Percentiles rank a stretch among this genome's conserved stretches.
These are phyloP conservation scores for Sclerotinia subarctica DNA, from an alignment of 2,329 filamentous ascomycete species.

Conservation along the genomic window DNA sequence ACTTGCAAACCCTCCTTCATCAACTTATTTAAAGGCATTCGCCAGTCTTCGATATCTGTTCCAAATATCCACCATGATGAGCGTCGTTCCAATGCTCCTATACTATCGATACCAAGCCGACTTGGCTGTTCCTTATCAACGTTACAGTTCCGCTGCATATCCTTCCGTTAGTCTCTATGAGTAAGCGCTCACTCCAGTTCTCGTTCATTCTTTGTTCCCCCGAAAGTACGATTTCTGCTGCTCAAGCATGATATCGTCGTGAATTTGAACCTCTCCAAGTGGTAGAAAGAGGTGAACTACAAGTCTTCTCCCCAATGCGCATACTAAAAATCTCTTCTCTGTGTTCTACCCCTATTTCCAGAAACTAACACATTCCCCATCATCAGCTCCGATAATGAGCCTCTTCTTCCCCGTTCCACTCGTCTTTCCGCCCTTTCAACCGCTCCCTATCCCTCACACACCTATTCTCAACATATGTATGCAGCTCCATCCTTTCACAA, in stretches of 20 bases:
- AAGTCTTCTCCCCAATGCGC: background rate
- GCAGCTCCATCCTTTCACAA: constrained; percentile 32
- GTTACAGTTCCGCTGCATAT: constrained; percentile 17
- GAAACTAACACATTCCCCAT: background rate
- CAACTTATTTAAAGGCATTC: constrained; percentile 1
- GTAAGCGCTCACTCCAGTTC: constrained; percentile 15
- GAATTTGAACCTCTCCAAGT: too few species aligned
- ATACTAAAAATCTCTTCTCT: background rate
- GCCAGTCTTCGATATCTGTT: background rate
- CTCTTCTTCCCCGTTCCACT: constrained; percentile 24
- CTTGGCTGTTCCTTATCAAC: background rate
- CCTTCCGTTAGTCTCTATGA: constrained; percentile 17
- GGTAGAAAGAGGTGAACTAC: background rate
- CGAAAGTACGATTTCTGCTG: background rate
- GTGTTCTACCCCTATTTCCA: background rate
- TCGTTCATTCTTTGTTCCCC: background rate
- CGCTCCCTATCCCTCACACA: constrained; percentile 29
- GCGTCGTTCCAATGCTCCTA: constrained; percentile 12
- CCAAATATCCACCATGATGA: constrained; percentile 11
- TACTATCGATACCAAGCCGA: constrained; percentile 9
- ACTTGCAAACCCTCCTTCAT: background rate
- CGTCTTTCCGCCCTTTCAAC: constrained; percentile 23
- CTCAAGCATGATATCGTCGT: background rate
- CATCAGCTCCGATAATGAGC: constrained; percentile 34
- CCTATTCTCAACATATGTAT: constrained; percentile 28